These are phyloP conservation scores for Nigrograna mackinnonii DNA, from an alignment of 2,329 filamentous ascomycete genomes.

Conservation along the genomic window DNA sequence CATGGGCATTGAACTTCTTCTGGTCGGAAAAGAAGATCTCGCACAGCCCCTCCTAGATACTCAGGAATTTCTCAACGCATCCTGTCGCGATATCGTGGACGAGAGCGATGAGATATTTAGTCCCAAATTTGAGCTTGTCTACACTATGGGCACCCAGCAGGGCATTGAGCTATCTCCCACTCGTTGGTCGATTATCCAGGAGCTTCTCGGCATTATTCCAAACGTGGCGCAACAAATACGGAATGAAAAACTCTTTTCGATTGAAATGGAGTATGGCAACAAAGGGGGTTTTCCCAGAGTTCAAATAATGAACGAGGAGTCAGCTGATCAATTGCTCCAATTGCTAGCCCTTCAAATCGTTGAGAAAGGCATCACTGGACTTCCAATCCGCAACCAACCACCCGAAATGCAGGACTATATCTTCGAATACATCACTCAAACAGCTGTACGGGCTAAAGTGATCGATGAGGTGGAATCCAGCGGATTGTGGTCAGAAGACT, in stretches of 20 bases:
- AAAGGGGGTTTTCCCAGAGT: constrained; percentile 51
- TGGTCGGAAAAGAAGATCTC: constrained; percentile 29
- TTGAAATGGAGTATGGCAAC: constrained; percentile 46
- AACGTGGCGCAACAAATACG: constrained; percentile 33
- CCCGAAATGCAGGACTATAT: constrained; percentile 34
- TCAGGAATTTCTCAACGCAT: constrained; percentile 50
- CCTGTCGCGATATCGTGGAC: constrained; percentile 62
- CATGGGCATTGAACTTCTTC: constrained; percentile 58
- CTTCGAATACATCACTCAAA: constrained; percentile 50
- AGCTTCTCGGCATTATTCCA: constrained; percentile 52
- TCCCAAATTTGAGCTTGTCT: constrained; percentile 64
- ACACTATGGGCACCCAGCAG: constrained; percentile 61
- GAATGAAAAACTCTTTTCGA: constrained; percentile 32
- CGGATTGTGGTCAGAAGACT: constrained; percentile 42
- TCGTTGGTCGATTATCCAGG: constrained; percentile 61
- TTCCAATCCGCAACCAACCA: constrained; percentile 48
- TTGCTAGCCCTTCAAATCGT: constrained; percentile 45
- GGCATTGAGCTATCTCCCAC: constrained; percentile 57
- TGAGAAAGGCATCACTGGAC: constrained; percentile 44
- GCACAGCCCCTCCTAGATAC: constrained; percentile 43
- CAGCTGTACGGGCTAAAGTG: constrained; percentile 27
- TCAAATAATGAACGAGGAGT: constrained; percentile 51
- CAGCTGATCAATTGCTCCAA: constrained; percentile 25
- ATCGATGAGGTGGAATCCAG: constrained; percentile 22
- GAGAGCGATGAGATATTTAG: constrained; percentile 69